These are phyloP conservation scores for Pyrenula aspistea DNA, from an alignment of 495 filamentous ascomycete genomes.

Conservation along the genomic window DNA sequence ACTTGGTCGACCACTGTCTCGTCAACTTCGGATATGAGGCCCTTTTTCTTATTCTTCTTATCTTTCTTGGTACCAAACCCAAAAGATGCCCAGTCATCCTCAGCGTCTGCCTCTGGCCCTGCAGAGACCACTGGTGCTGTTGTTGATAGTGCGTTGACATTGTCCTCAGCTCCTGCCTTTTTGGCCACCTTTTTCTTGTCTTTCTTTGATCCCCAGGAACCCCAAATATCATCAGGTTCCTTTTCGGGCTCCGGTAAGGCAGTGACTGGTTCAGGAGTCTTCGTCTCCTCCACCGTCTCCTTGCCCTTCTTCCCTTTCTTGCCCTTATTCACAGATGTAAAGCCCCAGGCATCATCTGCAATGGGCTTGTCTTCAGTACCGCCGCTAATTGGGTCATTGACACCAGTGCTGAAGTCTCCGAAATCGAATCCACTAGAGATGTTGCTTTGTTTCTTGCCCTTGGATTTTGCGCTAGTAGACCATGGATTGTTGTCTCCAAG, in stretches of 20 bases:
- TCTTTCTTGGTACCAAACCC: slow-evolving; percentile 1
- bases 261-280: slow-evolving; percentile 5
- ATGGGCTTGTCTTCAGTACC: slow-evolving; percentile 5
- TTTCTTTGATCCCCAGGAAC: slow-evolving; percentile 13
- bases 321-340: slow-evolving; percentile 8
- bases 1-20: background rate
- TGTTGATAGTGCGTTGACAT: slow-evolving; percentile 1
- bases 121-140: slow-evolving; percentile 3
- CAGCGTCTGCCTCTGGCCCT: slow-evolving; percentile 2
- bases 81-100: slow-evolving; percentile 8
- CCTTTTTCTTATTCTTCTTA: background rate
- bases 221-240: slow-evolving; percentile 9
- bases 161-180: slow-evolving; percentile 7
- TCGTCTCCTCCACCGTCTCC: slow-evolving; percentile 4
- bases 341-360: slow-evolving; percentile 10
- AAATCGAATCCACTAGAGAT: slow-evolving; percentile 31
- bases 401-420: slow-evolving; percentile 25
- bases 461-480: slow-evolving; percentile 18
- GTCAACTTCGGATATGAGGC: background rate
- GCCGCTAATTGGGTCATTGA: slow-evolving; percentile 5
- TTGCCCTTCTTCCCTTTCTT: slow-evolving; percentile 16
- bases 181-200: slow-evolving; percentile 10
- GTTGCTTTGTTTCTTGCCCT: slow-evolving; percentile 24
- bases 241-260: slow-evolving; percentile 8
- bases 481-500: slow-evolving; percentile 23